phyloP scores from a whole-genome alignment of 139 green algal species.

The Closterium sp. region DNA sequence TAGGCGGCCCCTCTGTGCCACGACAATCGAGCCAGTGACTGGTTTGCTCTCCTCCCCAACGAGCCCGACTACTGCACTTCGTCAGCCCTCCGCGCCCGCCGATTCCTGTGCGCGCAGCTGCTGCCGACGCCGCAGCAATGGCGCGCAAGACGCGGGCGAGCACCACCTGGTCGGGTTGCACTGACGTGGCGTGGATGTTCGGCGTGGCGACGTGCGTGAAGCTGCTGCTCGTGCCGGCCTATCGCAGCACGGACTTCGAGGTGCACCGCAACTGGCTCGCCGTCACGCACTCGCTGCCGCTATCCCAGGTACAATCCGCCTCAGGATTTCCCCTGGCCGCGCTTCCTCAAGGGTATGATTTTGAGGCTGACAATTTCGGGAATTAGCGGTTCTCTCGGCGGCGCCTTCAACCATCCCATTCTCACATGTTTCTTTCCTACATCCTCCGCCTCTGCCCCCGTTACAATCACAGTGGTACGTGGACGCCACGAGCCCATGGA shows the following conservation, averaged over 20 bases:
- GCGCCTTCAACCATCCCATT: background rate
- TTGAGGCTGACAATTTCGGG: too few species aligned
- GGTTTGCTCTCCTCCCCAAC: background rate
- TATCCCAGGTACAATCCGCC: constrained; percentile 4
- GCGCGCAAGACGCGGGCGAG: background rate
- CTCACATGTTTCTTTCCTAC: background rate
- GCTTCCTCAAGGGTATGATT: background rate
- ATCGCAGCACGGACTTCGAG: constrained; percentile 90
- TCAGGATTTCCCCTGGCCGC: too few species aligned
- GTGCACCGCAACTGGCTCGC: constrained; percentile 96
- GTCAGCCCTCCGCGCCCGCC: too few species aligned
- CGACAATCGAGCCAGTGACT: too few species aligned
- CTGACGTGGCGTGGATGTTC: constrained; percentile 22
- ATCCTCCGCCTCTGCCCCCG: background rate
- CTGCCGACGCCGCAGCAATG: background rate
- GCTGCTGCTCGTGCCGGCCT: constrained; percentile 79
- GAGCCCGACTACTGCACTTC: too few species aligned
- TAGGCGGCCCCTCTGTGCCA: too few species aligned
- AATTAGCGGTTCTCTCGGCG: too few species aligned
- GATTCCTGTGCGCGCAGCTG: background rate
- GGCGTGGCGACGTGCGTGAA: constrained; percentile 61
- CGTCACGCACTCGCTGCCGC: constrained; percentile 76
- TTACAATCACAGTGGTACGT: constrained; percentile 72
- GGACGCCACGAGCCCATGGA: constrained; percentile 87
- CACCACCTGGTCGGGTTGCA: background rate